Evolutionary conservation across 1,284 basidiomycete genomes (phyloP).

Genomic region (Amylostereum areolatum): DNA sequence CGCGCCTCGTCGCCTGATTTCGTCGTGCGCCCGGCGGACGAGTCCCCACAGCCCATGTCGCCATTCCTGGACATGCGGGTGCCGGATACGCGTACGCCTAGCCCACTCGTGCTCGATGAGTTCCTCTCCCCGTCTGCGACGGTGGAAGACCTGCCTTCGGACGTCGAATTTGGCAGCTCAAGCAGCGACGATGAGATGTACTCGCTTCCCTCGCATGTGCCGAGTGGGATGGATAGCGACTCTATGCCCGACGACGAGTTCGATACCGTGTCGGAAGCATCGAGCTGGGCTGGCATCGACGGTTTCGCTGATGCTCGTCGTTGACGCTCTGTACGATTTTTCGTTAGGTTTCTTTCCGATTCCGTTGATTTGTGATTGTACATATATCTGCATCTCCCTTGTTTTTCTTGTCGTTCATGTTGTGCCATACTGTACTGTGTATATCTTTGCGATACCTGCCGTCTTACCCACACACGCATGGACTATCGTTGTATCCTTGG

Average conservation of each 20-base stretch:
- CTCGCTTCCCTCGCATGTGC: not conserved
- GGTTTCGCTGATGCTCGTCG: not conserved
- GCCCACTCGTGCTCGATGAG: not conserved
- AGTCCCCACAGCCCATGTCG: not conserved
- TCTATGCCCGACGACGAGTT: not conserved
- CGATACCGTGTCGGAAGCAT: not conserved
- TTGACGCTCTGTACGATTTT: not conserved
- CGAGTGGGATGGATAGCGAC: not conserved
- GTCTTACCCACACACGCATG: no score
- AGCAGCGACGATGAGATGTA: not conserved
- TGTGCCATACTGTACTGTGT: no score
- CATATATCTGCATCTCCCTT: not conserved
- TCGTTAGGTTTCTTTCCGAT: not conserved
- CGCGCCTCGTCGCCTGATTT: not conserved
- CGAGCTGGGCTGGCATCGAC: not conserved
- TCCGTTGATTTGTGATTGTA: not conserved
- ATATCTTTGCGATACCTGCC: no score
- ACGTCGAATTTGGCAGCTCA: not conserved
- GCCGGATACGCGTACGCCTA: not conserved
- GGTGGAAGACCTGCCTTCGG: not conserved
- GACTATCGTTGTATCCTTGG: no score
- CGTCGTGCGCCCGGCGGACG: not conserved
- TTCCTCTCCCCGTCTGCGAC: not conserved
- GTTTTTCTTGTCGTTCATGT: no score
- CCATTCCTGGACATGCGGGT: not conserved